phyloP scores from a whole-genome alignment of 192 early-diverging fungal species.

The Fimicolochytrium jonesii region DNA sequence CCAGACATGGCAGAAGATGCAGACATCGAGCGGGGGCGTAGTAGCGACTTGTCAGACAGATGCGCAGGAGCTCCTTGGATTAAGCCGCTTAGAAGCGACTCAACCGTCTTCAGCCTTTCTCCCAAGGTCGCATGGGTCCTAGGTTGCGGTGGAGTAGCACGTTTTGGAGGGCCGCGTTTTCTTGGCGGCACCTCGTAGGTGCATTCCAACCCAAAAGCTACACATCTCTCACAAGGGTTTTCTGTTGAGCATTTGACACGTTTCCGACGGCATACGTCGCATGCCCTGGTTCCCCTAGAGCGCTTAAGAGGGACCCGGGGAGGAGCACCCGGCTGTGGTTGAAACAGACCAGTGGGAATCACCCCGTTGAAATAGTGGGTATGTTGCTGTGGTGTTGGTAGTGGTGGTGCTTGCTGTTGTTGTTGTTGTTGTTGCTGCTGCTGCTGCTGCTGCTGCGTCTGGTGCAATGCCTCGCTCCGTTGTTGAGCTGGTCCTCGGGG shows the following conservation, averaged over 20 bases:
- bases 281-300: constrained; percentile 26
- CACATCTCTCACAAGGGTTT: constrained; percentile 33
- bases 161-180: constrained; percentile 35
- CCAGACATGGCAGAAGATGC: constrained; percentile 2
- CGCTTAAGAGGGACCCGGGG: constrained; percentile 9
- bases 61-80: constrained; percentile 8
- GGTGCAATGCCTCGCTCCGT: no score
- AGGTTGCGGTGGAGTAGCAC: neutral
- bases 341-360: neutral
- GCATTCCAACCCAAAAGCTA: constrained; percentile 29
- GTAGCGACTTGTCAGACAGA: neutral
- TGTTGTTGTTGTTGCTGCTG: constrained; percentile 8
- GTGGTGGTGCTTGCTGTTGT: neutral
- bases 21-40: constrained; percentile 1
- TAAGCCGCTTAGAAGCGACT: constrained; percentile 29
- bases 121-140: constrained; percentile 14
- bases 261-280: constrained; percentile 36
- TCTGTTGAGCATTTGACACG: constrained; percentile 34
- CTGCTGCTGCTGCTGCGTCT: neutral
- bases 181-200: constrained; percentile 30
- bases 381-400: constrained; percentile 1
- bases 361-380: neutral
- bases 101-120: constrained; percentile 31
- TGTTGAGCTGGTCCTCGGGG: no score
- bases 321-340: neutral